A percentile compares a stretch with the other conserved stretches of the same genome.
Evolutionary conservation across 768 basidiomycete genomes (phyloP).

Genomic region (Pseudohyphozyma bogoriensis): DNA sequence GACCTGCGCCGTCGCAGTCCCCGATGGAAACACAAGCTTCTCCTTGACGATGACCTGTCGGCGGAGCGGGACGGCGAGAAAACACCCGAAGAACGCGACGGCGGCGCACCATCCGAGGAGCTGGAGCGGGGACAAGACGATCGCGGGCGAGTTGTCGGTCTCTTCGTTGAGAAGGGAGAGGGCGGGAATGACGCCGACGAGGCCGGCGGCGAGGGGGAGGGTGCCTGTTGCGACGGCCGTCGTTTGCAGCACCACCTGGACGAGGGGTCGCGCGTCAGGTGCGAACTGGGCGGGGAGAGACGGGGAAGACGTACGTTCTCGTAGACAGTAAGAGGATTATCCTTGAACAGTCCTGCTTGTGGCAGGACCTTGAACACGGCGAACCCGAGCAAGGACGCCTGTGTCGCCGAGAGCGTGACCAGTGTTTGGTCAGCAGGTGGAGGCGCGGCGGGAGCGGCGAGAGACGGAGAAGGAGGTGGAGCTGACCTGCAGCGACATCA

Average conservation of each 20-base stretch:
- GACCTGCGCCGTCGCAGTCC: slow-evolving; percentile 72
- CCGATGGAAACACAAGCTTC: slow-evolving; percentile 84
- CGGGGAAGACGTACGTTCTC: slow-evolving; percentile 16
- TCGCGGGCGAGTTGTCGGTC: slow-evolving; percentile 64
- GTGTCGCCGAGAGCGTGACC: slow-evolving; percentile 39
- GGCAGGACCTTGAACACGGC: slow-evolving; percentile 57
- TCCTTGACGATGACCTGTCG: slow-evolving; percentile 97
- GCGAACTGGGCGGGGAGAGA: slow-evolving; percentile 44
- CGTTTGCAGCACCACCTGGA: slow-evolving; percentile 80
- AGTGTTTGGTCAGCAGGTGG: slow-evolving; percentile 60
- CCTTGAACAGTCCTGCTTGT: slow-evolving; percentile 26
- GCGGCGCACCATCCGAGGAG: slow-evolving; percentile 79
- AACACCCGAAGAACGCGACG: slow-evolving; percentile 97
- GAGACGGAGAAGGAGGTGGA: slow-evolving; percentile 16
- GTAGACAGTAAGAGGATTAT: slow-evolving; percentile 13
- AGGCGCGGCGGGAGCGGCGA: slow-evolving; percentile 28
- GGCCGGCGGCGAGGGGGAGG: slow-evolving; percentile 44
- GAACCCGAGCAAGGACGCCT: slow-evolving; percentile 86
- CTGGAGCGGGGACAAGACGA: slow-evolving; percentile 61
- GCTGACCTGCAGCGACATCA: slow-evolving; percentile 45
- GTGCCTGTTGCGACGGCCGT: slow-evolving; percentile 88
- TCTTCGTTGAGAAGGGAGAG: slow-evolving; percentile 63
- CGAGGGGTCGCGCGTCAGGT: slow-evolving; percentile 33
- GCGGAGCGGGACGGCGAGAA: slow-evolving; percentile 84
- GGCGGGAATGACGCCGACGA: slow-evolving; percentile 90